These are phyloP conservation scores for Metschnikowia peoriensis DNA, from an alignment of 805 yeast genomes.

Conservation along the genomic window DNA sequence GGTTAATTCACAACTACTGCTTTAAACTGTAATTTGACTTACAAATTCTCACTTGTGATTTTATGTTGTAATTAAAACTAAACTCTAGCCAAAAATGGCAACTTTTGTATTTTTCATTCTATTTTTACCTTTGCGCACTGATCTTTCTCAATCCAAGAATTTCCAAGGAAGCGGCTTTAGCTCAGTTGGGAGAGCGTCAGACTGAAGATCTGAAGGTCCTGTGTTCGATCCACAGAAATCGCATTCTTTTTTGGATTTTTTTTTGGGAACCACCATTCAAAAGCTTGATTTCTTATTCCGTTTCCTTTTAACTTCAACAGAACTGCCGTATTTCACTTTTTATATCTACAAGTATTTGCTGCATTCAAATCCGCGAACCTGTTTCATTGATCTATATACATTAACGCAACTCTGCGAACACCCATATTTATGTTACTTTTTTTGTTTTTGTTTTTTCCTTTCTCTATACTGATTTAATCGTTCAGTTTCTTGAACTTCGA, in stretches of 20 bases:
- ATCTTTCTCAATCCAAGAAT: background rate
- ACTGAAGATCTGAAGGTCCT: slow-evolving; percentile 24
- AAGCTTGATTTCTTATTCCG: background rate
- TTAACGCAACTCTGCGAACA: background rate
- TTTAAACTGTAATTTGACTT: too few relatives aligned
- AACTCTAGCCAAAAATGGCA: too few relatives aligned
- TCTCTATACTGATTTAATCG: slow-evolving; percentile 22
- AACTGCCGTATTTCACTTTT: background rate
- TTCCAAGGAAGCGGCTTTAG: slow-evolving; percentile 28
- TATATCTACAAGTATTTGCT: background rate
- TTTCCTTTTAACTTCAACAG: background rate
- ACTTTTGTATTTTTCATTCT: too few relatives aligned
- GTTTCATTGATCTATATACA: slow-evolving; percentile 11
- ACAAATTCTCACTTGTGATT: too few relatives aligned
- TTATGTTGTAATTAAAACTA: too few relatives aligned
- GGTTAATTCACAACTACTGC: too few relatives aligned
- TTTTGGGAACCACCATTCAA: background rate
- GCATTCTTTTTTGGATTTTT: slow-evolving; percentile 18
- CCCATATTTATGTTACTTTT: background rate
- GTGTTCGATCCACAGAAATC: slow-evolving; percentile 33
- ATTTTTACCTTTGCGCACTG: too few relatives aligned
- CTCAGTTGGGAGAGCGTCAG: slow-evolving; percentile 35
- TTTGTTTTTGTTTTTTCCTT: too few relatives aligned
- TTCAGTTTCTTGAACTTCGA: slow-evolving; percentile 51
- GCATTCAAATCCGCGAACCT: background rate